These are phyloP conservation scores for Crithidia acanthocephali DNA, from an alignment of 208 protist genomes.

Conservation along the genomic window DNA sequence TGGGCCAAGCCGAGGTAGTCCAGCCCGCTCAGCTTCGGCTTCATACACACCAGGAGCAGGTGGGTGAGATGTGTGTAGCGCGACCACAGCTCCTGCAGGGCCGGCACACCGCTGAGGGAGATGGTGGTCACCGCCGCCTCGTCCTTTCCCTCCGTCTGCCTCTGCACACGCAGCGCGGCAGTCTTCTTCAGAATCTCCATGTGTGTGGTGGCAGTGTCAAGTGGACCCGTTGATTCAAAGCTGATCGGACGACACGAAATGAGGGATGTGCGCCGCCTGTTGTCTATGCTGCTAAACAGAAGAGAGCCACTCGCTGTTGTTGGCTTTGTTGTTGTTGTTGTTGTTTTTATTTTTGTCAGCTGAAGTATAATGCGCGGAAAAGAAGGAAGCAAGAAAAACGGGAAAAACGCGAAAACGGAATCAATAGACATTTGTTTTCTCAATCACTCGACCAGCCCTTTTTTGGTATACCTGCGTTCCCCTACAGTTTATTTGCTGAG, in stretches of 20 bases:
- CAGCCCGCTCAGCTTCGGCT: conserved; percentile 52
- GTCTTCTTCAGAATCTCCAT: conserved; percentile 84
- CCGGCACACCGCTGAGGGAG: conserved; percentile 67
- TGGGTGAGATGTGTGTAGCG: conserved; percentile 59
- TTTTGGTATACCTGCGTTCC: too few relatives aligned
- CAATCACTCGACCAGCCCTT: too few relatives aligned
- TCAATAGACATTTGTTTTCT: too few relatives aligned
- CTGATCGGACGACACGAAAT: neutral
- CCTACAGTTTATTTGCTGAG: too few relatives aligned
- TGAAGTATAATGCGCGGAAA: too few relatives aligned
- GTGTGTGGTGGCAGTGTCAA: neutral
- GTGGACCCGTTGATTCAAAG: neutral
- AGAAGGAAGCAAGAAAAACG: too few relatives aligned
- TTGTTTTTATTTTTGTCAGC: too few relatives aligned
- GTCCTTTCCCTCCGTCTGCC: conserved; percentile 57
- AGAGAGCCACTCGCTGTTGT: too few relatives aligned
- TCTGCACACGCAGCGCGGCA: conserved; percentile 66
- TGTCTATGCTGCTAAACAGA: neutral
- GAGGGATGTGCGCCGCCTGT: neutral
- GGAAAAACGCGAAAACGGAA: too few relatives aligned
- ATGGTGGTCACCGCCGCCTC: conserved; percentile 62
- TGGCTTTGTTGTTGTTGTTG: too few relatives aligned
- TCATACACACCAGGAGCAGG: conserved; percentile 69
- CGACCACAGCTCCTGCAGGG: conserved; percentile 49
- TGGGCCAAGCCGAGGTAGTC: conserved; percentile 33